Base-by-base conservation (phyloP, 768 basidiomycete species). In the Boletus sp. region DNA sequence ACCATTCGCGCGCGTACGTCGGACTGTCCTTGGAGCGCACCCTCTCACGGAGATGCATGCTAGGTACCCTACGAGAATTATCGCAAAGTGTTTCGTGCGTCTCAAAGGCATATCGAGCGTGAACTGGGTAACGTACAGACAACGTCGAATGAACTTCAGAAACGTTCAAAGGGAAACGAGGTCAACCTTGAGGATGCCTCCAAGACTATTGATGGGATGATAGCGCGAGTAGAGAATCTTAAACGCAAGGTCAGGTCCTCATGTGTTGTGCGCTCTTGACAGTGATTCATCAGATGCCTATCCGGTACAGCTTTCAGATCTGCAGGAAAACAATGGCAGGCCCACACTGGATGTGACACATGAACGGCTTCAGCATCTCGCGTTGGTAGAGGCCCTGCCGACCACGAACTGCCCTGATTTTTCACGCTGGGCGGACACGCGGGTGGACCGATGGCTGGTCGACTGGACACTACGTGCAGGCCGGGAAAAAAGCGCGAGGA, bases 21-120 rank as follows among this genome's bases (percentile, higher is more conserved):
- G 33, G 35, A 34, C 53, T 44, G 37, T 51, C 34, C 41, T 21
- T 21, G 11, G n/a, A 30, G 27, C 44, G 48, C 23, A 35, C 44
- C 46, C 23, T 44, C 54, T 64, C 55, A 69, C 50, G 11, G n/a
- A 41, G 41, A 50, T 47, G 33, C 44, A 39, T 44, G 30, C 37
- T 59, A 95, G 93, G 90, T 93, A 13, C 93, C 93, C 11, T 90
- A 87, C 71, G 93, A 95, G 74, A 88, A 88, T 61, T 90, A 92
- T 64, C 85, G 90, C 62, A 90, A 88, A 72, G 79, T 87, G n/a
- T 94, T 95, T 66, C 84, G 92, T 33, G 80, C 85, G 17, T 84
- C 87, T 1, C 90, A 93, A 68, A 84, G 84, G 72, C 79, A 84
- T 57, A 83, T 93, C 51, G 93, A 95, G 70, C 84, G 87, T 53